Base-by-base conservation (phyloP, 2,329 filamentous ascomycete genomes). In the Nemania diffusa region DNA sequence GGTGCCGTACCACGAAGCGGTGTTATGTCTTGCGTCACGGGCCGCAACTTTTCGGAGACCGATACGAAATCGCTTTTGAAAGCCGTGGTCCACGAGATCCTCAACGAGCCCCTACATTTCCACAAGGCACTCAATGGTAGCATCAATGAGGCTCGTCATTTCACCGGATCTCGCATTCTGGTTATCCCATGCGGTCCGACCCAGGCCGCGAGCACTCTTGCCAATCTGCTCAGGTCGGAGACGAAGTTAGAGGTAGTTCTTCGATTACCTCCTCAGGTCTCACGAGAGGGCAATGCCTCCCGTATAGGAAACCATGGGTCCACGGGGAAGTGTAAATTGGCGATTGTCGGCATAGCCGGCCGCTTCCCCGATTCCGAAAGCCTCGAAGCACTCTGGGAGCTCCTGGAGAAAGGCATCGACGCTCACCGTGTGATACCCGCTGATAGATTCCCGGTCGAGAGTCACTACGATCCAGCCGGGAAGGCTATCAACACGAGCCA, bases 331-430 rank as follows among this genome's bases (percentile, higher is more conserved):
- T 87, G 88, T 76, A 94, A 94, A 79, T 87, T 97, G 69, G 93
- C 93, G 64, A 94, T 97, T 69, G 91, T 97, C 37, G 93, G 93
- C 59, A 92, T 93, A 87, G 87, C 92, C 52, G 91, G 92, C 57
- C 87, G 92, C 57, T 94, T 93, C 78, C 92, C 92, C 1, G 89
- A 91, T 72, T 90, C 91, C 57, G 90, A 88, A 17, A 91, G 85
- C 74, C 86, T 89, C 68, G 90, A 93, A 65, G 87, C 87, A 62
- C 87, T 94, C 32, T 94, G 92, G 92, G 88, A 92, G 67, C 82
- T 94, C 3, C 84, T 94, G 22, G 87, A 90, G 76, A 89, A 91
- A 78, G 92, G 92, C 13, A 84, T 93, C 7, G 91, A 93, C 77
- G 91, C 93, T 34, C 90, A 93, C 76, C 85, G 87, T 67, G 85